Percentiles rank a stretch among this genome's conserved stretches.
Evolutionary conservation across 1,284 basidiomycete genomes (phyloP).

Genomic region (Cryptococcus sp.): DNA sequence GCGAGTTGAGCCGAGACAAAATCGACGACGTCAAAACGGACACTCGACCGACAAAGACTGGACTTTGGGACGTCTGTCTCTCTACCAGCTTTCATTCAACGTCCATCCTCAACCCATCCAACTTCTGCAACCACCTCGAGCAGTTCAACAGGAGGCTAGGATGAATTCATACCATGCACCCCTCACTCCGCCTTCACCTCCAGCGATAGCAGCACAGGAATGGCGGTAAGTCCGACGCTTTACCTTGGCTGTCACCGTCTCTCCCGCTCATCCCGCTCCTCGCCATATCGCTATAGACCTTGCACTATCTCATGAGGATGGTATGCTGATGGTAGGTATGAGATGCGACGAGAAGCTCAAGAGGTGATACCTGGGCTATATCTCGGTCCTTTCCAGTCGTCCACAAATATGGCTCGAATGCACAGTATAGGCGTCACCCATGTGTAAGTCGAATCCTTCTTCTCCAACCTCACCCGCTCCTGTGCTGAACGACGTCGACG

Average conservation of each 20-base stretch:
- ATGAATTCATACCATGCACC: not conserved
- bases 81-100: too few species aligned
- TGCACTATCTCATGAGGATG: not conserved
- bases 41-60: too few species aligned
- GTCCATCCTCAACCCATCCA: too few species aligned
- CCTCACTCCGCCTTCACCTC: not conserved
- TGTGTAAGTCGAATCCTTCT: constrained; percentile 57
- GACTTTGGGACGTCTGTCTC: too few species aligned
- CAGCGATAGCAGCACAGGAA: not conserved
- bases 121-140: not conserved
- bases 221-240: not conserved
- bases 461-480: not conserved
- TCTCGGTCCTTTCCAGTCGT: constrained; percentile 82
- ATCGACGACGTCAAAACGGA: too few species aligned
- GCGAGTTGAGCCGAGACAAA: too few species aligned
- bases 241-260: too few species aligned
- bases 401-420: constrained; percentile 68
- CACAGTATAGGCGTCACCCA: constrained; percentile 67
- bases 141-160: too few species aligned
- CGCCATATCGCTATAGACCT: not conserved
- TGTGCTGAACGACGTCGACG: not conserved
- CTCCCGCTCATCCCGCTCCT: too few species aligned
- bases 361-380: constrained; percentile 78
- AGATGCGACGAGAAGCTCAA: constrained; percentile 90
- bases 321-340: constrained; percentile 59